These are phyloP conservation scores for Periconia sp. DNA, from an alignment of 2,329 filamentous ascomycete genomes.

Conservation along the genomic window DNA sequence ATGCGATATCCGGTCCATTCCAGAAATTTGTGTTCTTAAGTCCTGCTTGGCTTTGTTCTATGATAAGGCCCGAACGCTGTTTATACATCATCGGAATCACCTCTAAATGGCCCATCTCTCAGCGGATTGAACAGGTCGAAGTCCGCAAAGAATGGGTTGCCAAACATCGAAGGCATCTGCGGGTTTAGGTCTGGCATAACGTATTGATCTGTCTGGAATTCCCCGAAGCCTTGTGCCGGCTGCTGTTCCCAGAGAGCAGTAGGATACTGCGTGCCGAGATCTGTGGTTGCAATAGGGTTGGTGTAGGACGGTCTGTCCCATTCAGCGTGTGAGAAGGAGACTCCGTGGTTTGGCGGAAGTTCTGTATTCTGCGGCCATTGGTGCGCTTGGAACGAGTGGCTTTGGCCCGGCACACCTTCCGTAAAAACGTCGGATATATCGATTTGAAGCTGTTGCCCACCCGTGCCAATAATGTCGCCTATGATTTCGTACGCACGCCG, in stretches of 20 bases:
- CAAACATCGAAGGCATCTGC: conserved; percentile 5
- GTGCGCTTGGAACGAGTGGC: neutral
- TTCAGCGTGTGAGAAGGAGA: neutral
- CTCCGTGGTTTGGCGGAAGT: neutral
- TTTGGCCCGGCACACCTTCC: conserved; percentile 1
- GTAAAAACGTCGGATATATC: conserved; percentile 3
- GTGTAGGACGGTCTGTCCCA: neutral
- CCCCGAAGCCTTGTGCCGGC: neutral
- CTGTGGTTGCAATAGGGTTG: no score
- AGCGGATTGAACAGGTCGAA: conserved; percentile 9
- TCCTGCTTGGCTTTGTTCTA: no score
- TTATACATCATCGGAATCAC: no score
- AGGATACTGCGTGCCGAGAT: neutral
- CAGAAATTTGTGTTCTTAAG: no score
- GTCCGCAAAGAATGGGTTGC: conserved; percentile 12
- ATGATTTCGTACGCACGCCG: conserved; percentile 27
- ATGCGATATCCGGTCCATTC: no score
- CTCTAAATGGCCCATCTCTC: no score
- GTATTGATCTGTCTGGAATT: neutral
- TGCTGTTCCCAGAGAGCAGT: neutral
- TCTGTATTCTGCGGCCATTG: neutral
- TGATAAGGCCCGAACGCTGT: no score
- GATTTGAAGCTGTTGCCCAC: neutral
- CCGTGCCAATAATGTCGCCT: conserved; percentile 4
- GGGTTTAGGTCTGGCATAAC: conserved; percentile 4